phyloP scores from a whole-genome alignment of 768 basidiomycete species.

The Xerocomellus dryophilus region DNA sequence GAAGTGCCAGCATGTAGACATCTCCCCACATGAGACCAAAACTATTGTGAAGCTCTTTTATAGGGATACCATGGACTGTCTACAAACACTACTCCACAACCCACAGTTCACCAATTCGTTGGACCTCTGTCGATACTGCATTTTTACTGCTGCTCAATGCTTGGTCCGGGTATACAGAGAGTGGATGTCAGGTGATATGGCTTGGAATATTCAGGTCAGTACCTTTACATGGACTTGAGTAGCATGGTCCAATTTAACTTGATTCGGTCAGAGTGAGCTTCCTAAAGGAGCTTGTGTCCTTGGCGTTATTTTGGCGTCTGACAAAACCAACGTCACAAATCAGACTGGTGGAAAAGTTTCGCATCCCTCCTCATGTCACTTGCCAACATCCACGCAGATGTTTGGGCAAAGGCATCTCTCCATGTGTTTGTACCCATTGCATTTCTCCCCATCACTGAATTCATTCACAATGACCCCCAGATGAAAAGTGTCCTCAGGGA shows the following conservation, averaged over 20 bases:
- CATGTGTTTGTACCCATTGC: background rate
- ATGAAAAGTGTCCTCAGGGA: slow-evolving; percentile 11
- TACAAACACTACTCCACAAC: background rate
- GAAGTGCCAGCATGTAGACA: too few relatives aligned
- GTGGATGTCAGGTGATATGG: slow-evolving; percentile 24
- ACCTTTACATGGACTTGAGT: background rate
- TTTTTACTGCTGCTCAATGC: slow-evolving; percentile 11
- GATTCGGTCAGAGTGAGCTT: background rate
- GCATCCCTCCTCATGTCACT: background rate
- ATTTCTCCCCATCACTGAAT: slow-evolving; percentile 14
- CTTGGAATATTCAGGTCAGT: slow-evolving; percentile 29
- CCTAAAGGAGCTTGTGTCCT: background rate
- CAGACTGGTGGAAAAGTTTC: background rate
- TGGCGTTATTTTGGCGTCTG: background rate
- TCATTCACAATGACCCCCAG: slow-evolving; percentile 9
- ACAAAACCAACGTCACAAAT: background rate
- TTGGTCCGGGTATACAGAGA: slow-evolving; percentile 12
- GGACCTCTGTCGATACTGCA: slow-evolving; percentile 10
- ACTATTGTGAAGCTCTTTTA: background rate
- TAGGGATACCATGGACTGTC: background rate
- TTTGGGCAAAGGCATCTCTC: background rate
- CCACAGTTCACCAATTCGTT: slow-evolving; percentile 3
- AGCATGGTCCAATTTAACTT: too few relatives aligned
- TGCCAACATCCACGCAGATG: background rate
- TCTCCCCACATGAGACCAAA: too few relatives aligned